These are phyloP conservation scores for Helenozyma rhizophorensis DNA, from an alignment of 805 yeast genomes.

Conservation along the genomic window DNA sequence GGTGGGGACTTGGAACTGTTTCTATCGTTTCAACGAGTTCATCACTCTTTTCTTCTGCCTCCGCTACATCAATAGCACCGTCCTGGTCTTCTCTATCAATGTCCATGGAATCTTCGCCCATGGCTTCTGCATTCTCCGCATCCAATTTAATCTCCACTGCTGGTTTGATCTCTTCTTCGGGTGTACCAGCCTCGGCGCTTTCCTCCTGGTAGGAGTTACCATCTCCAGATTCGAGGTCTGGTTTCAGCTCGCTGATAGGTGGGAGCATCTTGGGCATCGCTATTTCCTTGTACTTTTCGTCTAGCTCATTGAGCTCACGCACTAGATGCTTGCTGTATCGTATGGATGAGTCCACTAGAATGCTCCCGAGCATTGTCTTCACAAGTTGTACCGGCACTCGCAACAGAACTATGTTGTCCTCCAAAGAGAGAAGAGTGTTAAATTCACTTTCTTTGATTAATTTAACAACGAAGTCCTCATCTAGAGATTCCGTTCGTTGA, in stretches of 20 bases:
- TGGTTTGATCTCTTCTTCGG: too few relatives aligned
- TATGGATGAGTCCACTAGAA: slow-evolving; percentile 12
- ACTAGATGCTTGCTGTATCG: slow-evolving; percentile 5
- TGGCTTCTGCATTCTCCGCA: too few relatives aligned
- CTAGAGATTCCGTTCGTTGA: slow-evolving; percentile 1
- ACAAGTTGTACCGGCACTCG: slow-evolving; percentile 3
- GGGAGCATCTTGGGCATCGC: slow-evolving; percentile 1
- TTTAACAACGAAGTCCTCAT: slow-evolving; percentile 1
- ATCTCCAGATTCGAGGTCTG: neutral
- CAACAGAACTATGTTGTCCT: slow-evolving; percentile 4
- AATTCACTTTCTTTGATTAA: slow-evolving; percentile 4
- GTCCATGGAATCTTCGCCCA: too few relatives aligned
- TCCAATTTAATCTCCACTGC: too few relatives aligned
- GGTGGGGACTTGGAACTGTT: slow-evolving; percentile 1
- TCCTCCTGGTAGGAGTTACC: neutral
- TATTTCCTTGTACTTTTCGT: too few relatives aligned
- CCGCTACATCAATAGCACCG: too few relatives aligned
- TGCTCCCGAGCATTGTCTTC: slow-evolving; percentile 6
- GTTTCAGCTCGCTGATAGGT: neutral
- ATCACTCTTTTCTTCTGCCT: too few relatives aligned
- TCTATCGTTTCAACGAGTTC: neutral
- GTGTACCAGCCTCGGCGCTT: too few relatives aligned
- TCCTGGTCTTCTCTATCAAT: too few relatives aligned
- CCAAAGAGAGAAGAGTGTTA: slow-evolving; percentile 1
- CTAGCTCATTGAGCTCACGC: slow-evolving; percentile 8